Evolutionary conservation across 306 rosid genomes (phyloP), one percentile per base, ranked within the genome.

Genomic region (Malus fusca): DNA sequence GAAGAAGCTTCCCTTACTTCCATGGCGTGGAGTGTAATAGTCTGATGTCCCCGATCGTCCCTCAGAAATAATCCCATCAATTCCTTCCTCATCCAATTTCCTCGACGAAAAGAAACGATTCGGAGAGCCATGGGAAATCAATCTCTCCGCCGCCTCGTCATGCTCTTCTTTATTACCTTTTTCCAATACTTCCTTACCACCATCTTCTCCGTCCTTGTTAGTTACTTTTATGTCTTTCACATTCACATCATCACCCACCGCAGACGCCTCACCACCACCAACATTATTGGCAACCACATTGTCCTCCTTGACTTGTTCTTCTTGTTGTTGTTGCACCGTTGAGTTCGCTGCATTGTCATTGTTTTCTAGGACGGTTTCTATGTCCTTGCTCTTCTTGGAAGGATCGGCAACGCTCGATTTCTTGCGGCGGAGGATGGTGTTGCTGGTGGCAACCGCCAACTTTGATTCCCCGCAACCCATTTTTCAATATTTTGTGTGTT

Each of bases 391-490:
- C 71, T 70, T 78, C 70, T 56, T 65, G 18, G 52, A 0, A 30
- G 73, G 22, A 11, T 30, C 31, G 2, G 8, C 43, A 64, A 66
- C 79, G 5, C 40, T 43, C n/a, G 90, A 75, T 84, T 84, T 84
- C 85, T 85, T 88, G 82, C 80, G 86, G 58, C 67, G 77, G 69
- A 85, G 71, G 78, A 86, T 26, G 74, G 89, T 87, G 78, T 88
- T 89, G 55, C 79, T 82, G 37, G 92, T 78, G 56, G 82, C 92
- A 59, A 93, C 87, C 46, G 83, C 94, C 53, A 79, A 87, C 77
- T 93, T 93, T 21, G 97, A 93, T 80, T 93, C 89, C 59, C 94
- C 91, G 62, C 97, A 91, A 59, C 94, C 97, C 97, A 94, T 94
- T 26, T 77, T 78, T 78, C 25, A 52, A 68, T 71, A 30, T 8